Evolutionary conservation across 495 filamentous ascomycete species (phyloP).

Genomic region (Aspergillus nanangensis): DNA sequence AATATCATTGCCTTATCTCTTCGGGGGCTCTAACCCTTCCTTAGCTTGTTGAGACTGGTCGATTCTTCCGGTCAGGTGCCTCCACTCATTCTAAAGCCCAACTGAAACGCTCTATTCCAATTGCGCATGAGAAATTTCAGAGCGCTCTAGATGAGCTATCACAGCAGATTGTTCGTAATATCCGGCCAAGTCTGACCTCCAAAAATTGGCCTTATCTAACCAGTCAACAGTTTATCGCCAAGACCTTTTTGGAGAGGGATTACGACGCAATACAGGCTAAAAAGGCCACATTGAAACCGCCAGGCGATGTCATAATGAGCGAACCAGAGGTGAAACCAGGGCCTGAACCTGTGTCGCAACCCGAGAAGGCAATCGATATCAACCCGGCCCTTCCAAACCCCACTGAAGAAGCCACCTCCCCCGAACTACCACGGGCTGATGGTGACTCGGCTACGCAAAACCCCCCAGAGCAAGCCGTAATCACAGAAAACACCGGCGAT

Average conservation of each 20-base stretch:
- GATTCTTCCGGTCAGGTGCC: constrained; percentile 38
- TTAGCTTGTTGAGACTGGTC: constrained; percentile 47
- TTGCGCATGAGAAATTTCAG: constrained; percentile 44
- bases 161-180: constrained; percentile 45
- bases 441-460: constrained; percentile 6
- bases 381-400: constrained; percentile 14
- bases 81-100: constrained; percentile 33
- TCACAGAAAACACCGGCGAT: constrained; percentile 22
- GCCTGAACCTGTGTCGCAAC: constrained; percentile 9
- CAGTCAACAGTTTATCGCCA: constrained; percentile 37
- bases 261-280: constrained; percentile 37
- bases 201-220: not conserved
- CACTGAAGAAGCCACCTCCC: constrained; percentile 7
- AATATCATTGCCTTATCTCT: not conserved
- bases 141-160: constrained; percentile 46
- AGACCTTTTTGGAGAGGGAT: constrained; percentile 42
- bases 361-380: constrained; percentile 12
- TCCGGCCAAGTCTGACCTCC: not conserved
- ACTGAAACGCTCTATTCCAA: constrained; percentile 37
- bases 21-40: constrained; percentile 15
- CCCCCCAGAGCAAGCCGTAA: constrained; percentile 16
- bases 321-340: constrained; percentile 19
- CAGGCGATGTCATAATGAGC: constrained; percentile 29
- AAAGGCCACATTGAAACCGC: constrained; percentile 24
- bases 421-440: constrained; percentile 10